Conservation (phyloP, 805 yeast genomes). For the Spencermartinsiella europaea region DNA sequence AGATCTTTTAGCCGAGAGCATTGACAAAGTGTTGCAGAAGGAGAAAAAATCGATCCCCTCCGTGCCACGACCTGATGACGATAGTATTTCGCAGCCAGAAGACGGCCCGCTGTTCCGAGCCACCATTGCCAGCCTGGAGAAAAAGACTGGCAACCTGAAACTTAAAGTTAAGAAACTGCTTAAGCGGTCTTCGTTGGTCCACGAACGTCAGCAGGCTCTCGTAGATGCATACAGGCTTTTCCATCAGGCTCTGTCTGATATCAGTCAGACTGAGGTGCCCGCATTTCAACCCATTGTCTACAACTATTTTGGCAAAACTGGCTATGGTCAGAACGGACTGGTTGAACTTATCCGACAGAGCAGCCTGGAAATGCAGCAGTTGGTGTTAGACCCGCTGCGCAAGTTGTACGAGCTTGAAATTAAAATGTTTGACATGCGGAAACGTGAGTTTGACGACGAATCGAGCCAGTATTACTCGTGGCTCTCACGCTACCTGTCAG, state of each 20-base stretch:
- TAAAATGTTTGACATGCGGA: slow-evolving; percentile 36
- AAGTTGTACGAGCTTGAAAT: slow-evolving; percentile 38
- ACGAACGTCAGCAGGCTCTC: slow-evolving; percentile 30
- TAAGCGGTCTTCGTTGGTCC: slow-evolving; percentile 31
- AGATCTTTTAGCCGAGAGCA: slow-evolving; percentile 5
- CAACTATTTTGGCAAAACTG: slow-evolving; percentile 24
- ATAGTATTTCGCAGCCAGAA: slow-evolving; percentile 33
- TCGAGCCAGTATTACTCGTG: slow-evolving; percentile 40
- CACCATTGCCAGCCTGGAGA: slow-evolving; percentile 35
- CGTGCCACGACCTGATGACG: slow-evolving; percentile 25
- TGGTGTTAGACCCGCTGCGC: slow-evolving; percentile 36
- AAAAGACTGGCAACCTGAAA: slow-evolving; percentile 32
- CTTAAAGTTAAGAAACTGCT: slow-evolving; percentile 33
- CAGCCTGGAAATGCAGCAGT: slow-evolving; percentile 28
- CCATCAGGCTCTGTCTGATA: slow-evolving; percentile 28
- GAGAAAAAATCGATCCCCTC: slow-evolving; percentile 10
- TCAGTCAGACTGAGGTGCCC: slow-evolving; percentile 29
- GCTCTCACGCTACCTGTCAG: slow-evolving; percentile 38
- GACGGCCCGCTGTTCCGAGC: slow-evolving; percentile 43
- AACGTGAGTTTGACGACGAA: slow-evolving; percentile 42
- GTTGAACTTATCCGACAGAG: slow-evolving; percentile 17
- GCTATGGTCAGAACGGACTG: slow-evolving; percentile 11
- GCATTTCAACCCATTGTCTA: slow-evolving; percentile 29
- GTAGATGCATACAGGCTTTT: slow-evolving; percentile 34
- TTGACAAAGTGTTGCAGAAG: slow-evolving; percentile 10